Evolutionary conservation across 2,329 filamentous ascomycete genomes (phyloP).

Genomic region (Pestalotiopsis fici): DNA sequence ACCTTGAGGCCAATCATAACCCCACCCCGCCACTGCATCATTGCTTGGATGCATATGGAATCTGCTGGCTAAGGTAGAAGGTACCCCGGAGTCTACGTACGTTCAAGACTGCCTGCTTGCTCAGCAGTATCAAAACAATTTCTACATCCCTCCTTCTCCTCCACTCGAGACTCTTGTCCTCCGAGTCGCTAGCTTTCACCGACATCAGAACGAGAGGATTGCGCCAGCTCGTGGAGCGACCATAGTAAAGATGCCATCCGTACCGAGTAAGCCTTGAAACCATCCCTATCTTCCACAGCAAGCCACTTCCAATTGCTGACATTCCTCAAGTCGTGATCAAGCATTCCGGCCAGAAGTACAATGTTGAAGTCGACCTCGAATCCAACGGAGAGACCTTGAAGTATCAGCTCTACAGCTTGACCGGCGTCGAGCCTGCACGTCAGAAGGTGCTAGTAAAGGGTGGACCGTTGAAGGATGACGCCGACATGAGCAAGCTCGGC

Average conservation of each 20-base stretch:
- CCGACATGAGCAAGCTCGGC: conserved; percentile 78
- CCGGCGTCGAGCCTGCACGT: conserved; percentile 91
- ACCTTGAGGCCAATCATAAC: conserved; percentile 3
- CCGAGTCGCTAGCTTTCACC: background rate
- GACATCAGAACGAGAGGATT: background rate
- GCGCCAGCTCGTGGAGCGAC: background rate
- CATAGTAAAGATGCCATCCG: conserved; percentile 24
- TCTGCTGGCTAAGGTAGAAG: background rate
- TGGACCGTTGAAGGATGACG: conserved; percentile 93
- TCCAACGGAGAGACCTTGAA: conserved; percentile 93
- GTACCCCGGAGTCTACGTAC: conserved; percentile 3
- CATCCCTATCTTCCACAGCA: background rate
- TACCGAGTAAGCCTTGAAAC: conserved; percentile 25
- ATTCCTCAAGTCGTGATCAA: conserved; percentile 77
- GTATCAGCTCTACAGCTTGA: conserved; percentile 91
- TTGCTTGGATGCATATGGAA: conserved; percentile 5
- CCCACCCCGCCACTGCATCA: conserved; percentile 6
- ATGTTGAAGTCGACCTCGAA: conserved; percentile 85
- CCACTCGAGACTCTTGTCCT: background rate
- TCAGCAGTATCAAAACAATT: background rate
- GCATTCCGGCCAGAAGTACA: conserved; percentile 92
- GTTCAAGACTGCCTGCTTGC: conserved; percentile 5
- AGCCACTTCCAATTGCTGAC: conserved; percentile 6
- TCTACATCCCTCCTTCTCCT: background rate
- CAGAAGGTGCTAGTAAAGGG: conserved; percentile 97